Base-by-base conservation (phyloP, 306 rosid species). In the Corylus avellana region DNA sequence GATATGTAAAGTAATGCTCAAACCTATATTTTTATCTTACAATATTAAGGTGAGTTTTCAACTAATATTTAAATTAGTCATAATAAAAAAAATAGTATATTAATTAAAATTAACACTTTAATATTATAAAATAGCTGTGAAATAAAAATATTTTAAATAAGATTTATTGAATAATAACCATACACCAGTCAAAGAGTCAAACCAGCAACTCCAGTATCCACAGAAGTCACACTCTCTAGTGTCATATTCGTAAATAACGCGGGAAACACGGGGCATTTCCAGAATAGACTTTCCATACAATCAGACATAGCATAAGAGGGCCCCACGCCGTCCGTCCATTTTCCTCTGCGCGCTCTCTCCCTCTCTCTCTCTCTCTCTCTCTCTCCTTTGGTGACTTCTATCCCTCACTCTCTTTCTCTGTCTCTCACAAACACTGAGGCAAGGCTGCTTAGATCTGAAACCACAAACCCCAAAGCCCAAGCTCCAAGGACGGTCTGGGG, bases 401-500 rank as follows among this genome's bases (percentile, higher is more conserved):
- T 35, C 72, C 7, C 17, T 39, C 51, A 42, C 72, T 39, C 47
- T 13, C 4, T 47, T 18, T 29, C 47, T 20, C 72, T 29, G 55
- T 29, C 75, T 20, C 70, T 76, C 76, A 47, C 81, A 32, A 42
- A 58, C 69, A 56, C 81, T 72, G 78, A 44, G 29, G 72, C 62
- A 54, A 77, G 13, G 13, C 64, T 44, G 37, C 79, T 49, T 67
- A 88, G 91, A 88, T 88, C 91, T 88, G 89, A 78, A 51, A 39
- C 77, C 16, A 18, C 71, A 59, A 54, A 57, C 61, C 78, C 66
- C 66, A 53, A 55, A 18, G 25, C 32, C 42, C 58, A 7, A 1
- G 16, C 75, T 81, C 29, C 81, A 8, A 46, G 49, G 80, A 80
- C 76, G 84, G 75, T 78, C 86, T 46, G 49, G 75, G 86, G 87